phyloP scores from a whole-genome alignment of 2,329 filamentous ascomycete species.

The Helotiales sp. region DNA sequence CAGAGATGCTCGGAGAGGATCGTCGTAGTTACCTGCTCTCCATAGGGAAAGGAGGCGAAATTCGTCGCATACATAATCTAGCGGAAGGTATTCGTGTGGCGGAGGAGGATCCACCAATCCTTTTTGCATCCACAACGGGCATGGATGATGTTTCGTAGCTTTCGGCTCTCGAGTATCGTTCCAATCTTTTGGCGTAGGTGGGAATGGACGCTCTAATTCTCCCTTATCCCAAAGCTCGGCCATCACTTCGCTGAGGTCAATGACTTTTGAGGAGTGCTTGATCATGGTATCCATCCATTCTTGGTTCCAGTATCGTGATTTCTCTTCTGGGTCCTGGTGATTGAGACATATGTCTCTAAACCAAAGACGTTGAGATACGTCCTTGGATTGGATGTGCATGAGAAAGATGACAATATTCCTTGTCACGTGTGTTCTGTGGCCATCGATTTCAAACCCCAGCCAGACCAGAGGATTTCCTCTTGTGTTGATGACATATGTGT shows the following conservation, averaged over 20 bases:
- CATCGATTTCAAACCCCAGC: not conserved
- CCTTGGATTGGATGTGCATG: not conserved
- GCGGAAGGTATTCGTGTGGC: constrained; percentile 9
- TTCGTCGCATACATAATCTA: constrained; percentile 13
- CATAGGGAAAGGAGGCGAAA: constrained; percentile 6
- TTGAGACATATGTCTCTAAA: constrained; percentile 13
- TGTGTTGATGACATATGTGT: constrained; percentile 12
- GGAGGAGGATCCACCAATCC: not conserved
- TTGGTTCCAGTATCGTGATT: constrained; percentile 11
- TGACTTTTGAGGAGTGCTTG: not conserved
- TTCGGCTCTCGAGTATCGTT: not conserved
- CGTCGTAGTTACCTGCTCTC: constrained; percentile 7
- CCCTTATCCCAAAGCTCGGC: constrained; percentile 11
- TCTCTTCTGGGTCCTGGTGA: constrained; percentile 8
- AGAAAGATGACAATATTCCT: constrained; percentile 9
- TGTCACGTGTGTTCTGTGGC: not conserved
- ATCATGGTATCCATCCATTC: constrained; percentile 18
- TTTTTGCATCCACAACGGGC: not conserved
- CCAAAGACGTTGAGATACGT: constrained; percentile 4
- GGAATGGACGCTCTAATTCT: constrained; percentile 3
- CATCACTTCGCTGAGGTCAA: constrained; percentile 15
- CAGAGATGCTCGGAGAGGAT: constrained; percentile 4
- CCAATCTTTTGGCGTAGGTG: constrained; percentile 1
- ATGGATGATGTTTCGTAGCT: not conserved
- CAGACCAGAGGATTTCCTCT: constrained; percentile 9